Percentiles rank a stretch among this genome's conserved stretches.
phyloP scores from a whole-genome alignment of 1,284 basidiomycete species.

The Phlebopus sp. region DNA sequence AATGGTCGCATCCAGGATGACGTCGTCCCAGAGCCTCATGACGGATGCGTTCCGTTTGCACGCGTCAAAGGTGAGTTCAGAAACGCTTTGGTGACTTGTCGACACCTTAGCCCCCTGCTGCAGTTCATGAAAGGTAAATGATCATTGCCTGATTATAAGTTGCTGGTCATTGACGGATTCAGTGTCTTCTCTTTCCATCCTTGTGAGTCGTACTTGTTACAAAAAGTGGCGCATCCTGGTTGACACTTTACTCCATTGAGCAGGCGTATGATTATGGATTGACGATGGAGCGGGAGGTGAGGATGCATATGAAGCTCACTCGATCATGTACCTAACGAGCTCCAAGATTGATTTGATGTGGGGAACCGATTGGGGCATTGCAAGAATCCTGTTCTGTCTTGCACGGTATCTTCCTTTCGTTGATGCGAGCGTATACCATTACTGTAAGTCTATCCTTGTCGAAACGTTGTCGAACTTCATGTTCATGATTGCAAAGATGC shows the following conservation, averaged over 20 bases:
- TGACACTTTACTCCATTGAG: not conserved
- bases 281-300: slow-evolving; percentile 1
- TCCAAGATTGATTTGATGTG: slow-evolving; percentile 1
- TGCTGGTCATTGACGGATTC: not conserved
- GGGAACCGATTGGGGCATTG: slow-evolving; percentile 1
- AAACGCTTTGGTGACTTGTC: not conserved
- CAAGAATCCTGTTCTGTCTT: slow-evolving; percentile 1
- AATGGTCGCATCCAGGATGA: not conserved
- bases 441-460: not conserved
- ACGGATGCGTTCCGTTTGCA: not conserved
- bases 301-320: not conserved
- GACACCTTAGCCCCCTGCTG: not conserved
- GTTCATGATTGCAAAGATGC: not conserved
- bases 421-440: not conserved
- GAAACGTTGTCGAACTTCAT: not conserved
- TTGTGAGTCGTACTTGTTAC: slow-evolving; percentile 1
- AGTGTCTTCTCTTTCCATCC: not conserved
- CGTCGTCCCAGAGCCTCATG: not conserved
- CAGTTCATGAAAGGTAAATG: slow-evolving; percentile 7
- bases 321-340: not conserved
- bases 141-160: not conserved
- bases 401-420: slow-evolving; percentile 6
- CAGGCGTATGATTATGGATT: slow-evolving; percentile 3
- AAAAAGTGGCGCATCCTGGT: not conserved
- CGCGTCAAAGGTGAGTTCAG: not conserved